These are phyloP conservation scores for Lodderomyces margitis DNA, from an alignment of 1,139 yeast species.

Conservation along the genomic window DNA sequence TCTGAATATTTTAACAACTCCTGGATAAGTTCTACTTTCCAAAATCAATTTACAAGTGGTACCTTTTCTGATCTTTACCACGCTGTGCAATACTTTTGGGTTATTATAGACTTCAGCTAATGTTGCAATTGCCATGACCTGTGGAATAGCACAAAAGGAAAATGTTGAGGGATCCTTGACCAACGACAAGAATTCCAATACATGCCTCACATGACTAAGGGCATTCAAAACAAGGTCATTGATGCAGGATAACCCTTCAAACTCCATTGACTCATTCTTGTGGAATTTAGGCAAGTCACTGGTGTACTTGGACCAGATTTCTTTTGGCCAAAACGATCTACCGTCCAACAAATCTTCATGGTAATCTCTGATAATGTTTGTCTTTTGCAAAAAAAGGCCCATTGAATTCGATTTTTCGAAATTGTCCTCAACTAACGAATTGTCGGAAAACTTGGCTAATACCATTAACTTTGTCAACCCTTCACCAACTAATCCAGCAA, in stretches of 20 bases:
- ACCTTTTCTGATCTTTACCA: constrained; percentile 93
- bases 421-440: constrained; percentile 47
- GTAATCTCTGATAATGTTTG: constrained; percentile 93
- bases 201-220: constrained; percentile 74
- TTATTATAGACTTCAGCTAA: constrained; percentile 84
- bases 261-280: constrained; percentile 37
- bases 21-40: constrained; percentile 69
- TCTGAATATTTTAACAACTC: constrained; percentile 74
- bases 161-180: constrained; percentile 81
- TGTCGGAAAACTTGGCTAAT: constrained; percentile 61
- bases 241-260: constrained; percentile 67
- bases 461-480: constrained; percentile 84
- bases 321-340: constrained; percentile 94
- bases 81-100: constrained; percentile 62
- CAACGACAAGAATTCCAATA: constrained; percentile 70
- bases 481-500: constrained; percentile 97
- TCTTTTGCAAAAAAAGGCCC: constrained; percentile 94
- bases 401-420: constrained; percentile 71
- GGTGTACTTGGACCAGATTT: constrained; percentile 84
- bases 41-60: constrained; percentile 77
- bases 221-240: constrained; percentile 82
- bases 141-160: constrained; percentile 95
- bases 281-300: constrained; percentile 60
- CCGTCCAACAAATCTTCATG: constrained; percentile 91
- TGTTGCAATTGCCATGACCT: constrained; percentile 97